These are phyloP conservation scores for Magnusiomyces paraingens DNA, from an alignment of 1,139 yeast genomes.

Conservation along the genomic window DNA sequence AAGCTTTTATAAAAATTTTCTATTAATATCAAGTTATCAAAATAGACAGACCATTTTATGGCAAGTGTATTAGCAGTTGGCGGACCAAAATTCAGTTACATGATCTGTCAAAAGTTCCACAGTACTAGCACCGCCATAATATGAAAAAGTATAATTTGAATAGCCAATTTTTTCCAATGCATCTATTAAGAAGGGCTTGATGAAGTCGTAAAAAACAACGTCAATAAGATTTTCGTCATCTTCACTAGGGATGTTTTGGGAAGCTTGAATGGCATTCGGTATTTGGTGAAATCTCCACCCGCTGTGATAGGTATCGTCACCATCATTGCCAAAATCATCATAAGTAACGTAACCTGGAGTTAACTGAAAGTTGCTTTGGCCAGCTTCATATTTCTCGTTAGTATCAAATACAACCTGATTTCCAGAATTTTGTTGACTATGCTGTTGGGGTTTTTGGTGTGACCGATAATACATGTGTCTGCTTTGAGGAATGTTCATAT, in stretches of 20 bases:
- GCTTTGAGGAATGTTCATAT: constrained; percentile 4
- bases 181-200: constrained; percentile 52
- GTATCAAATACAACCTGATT: background rate
- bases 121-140: constrained; percentile 21
- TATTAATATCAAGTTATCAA: background rate
- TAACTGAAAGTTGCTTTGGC: background rate
- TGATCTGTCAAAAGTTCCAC: constrained; percentile 20
- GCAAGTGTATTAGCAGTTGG: no score
- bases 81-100: constrained; percentile 11
- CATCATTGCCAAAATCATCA: constrained; percentile 78
- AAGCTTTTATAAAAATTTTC: no score
- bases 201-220: constrained; percentile 71
- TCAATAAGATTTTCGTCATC: constrained; percentile 43
- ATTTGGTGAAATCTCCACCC: constrained; percentile 52
- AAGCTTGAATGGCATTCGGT: constrained; percentile 69
- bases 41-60: no score
- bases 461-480: background rate
- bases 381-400: background rate
- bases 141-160: constrained; percentile 17
- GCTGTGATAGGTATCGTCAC: constrained; percentile 82
- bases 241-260: constrained; percentile 26
- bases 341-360: constrained; percentile 66
- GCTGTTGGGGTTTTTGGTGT: background rate
- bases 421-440: background rate
- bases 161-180: constrained; percentile 40